These are phyloP conservation scores for Themeda triandra DNA, from an alignment of 176 grass and related monocot genomes.

Conservation along the genomic window DNA sequence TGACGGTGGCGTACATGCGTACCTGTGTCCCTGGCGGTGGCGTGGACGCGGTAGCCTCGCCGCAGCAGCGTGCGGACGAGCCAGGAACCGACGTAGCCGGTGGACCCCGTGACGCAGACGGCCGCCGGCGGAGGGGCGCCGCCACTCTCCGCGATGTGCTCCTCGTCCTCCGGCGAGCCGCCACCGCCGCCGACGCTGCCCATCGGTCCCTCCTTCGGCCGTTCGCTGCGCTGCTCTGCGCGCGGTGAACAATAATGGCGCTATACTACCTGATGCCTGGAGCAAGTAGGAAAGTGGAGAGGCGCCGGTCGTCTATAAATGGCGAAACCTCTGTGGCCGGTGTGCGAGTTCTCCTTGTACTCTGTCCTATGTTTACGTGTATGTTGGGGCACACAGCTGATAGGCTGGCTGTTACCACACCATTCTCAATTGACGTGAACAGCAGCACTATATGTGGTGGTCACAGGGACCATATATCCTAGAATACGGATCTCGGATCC, in stretches of 20 bases:
- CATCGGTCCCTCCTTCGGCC: not conserved
- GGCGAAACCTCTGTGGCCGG: not conserved
- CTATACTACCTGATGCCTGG: not conserved
- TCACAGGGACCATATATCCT: not conserved
- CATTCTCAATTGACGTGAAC: not conserved
- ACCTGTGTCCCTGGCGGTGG: conserved; percentile 72
- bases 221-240: not conserved
- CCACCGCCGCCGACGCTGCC: conserved; percentile 1
- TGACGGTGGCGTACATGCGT: too few species aligned
- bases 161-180: not conserved
- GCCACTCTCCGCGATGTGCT: too few species aligned
- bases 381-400: not conserved
- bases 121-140: not conserved
- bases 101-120: conserved; percentile 81
- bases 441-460: not conserved
- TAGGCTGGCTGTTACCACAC: not conserved
- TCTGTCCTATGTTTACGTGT: not conserved
- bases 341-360: not conserved
- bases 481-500: not conserved
- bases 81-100: conserved; percentile 86
- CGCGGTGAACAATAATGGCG: not conserved
- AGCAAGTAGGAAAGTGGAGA: not conserved
- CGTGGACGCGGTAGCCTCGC: conserved; percentile 69
- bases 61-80: conserved; percentile 64
- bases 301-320: not conserved